phyloP scores from a whole-genome alignment of 352 stramenopile genomes.

The Globisporangium apiculatum region DNA sequence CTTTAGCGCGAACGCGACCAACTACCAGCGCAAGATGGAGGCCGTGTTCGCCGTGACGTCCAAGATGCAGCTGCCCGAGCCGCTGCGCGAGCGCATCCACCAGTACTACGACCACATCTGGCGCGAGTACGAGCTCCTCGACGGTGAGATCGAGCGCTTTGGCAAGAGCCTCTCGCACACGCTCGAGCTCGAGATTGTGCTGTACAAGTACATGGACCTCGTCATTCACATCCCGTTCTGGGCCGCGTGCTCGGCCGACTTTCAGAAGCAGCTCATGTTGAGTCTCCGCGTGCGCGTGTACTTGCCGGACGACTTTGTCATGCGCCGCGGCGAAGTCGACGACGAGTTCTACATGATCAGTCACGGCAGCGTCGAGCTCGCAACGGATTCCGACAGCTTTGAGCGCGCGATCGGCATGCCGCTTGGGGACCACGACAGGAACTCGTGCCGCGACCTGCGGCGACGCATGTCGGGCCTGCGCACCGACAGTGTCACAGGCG shows the following conservation, averaged over 20 bases:
- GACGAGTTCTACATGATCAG: slow-evolving; percentile 67
- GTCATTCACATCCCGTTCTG: slow-evolving; percentile 32
- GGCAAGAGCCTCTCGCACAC: slow-evolving; percentile 52
- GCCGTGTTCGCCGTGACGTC: slow-evolving; percentile 43
- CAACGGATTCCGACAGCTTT: slow-evolving; percentile 11
- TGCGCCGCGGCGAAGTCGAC: slow-evolving; percentile 36
- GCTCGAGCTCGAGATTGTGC: slow-evolving; percentile 49
- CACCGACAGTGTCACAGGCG: too few relatives aligned
- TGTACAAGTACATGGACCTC: slow-evolving; percentile 68
- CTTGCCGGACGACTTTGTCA: slow-evolving; percentile 53
- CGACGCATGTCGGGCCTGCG: background rate
- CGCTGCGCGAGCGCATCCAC: slow-evolving; percentile 52
- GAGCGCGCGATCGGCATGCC: slow-evolving; percentile 6
- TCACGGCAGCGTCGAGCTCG: slow-evolving; percentile 35
- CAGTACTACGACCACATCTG: slow-evolving; percentile 69
- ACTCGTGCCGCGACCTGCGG: too few relatives aligned
- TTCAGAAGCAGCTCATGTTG: slow-evolving; percentile 47
- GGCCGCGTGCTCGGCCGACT: slow-evolving; percentile 34
- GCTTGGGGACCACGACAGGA: background rate
- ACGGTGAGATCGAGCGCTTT: slow-evolving; percentile 42
- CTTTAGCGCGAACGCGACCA: too few relatives aligned
- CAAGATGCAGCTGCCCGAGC: slow-evolving; percentile 37
- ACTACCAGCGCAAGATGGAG: slow-evolving; percentile 24
- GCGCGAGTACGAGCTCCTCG: slow-evolving; percentile 56
- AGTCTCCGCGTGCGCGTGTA: slow-evolving; percentile 46